These are phyloP conservation scores for Trichophyton benhamiae DNA, from an alignment of 2,329 filamentous ascomycete species.

Conservation along the genomic window DNA sequence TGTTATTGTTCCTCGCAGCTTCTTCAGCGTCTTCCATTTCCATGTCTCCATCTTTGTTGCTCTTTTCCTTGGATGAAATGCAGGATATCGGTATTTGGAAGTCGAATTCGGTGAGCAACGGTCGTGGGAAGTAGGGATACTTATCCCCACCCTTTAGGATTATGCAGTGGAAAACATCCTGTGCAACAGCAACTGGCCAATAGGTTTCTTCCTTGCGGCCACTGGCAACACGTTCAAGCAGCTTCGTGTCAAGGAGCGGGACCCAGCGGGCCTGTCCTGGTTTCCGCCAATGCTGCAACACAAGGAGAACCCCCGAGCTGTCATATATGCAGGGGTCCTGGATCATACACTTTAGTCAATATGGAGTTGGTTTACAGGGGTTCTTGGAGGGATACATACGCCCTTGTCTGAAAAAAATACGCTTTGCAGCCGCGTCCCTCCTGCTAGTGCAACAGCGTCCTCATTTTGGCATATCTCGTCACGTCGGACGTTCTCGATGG, in stretches of 20 bases:
- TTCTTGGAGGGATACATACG: slow-evolving; percentile 38
- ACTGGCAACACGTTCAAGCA: slow-evolving; percentile 65
- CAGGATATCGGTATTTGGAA: slow-evolving; percentile 71
- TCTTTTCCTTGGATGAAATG: slow-evolving; percentile 29
- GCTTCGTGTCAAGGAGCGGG: slow-evolving; percentile 78
- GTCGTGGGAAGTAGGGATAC: slow-evolving; percentile 85
- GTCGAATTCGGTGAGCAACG: slow-evolving; percentile 82
- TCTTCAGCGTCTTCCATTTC: slow-evolving; percentile 25
- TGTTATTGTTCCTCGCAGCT: slow-evolving; percentile 40
- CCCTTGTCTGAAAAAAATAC: slow-evolving; percentile 88
- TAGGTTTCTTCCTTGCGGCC: slow-evolving; percentile 83
- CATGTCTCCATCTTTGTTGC: slow-evolving; percentile 29
- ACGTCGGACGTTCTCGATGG: slow-evolving; percentile 85
- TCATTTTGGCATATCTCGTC: slow-evolving; percentile 93
- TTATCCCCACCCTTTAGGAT: slow-evolving; percentile 92
- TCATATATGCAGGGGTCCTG: slow-evolving; percentile 95
- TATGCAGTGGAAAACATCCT: slow-evolving; percentile 92
- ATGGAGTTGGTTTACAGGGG: neutral
- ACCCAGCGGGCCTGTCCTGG: slow-evolving; percentile 81
- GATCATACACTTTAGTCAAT: slow-evolving; percentile 9
- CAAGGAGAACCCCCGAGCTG: slow-evolving; percentile 74
- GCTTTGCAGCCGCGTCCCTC: slow-evolving; percentile 59
- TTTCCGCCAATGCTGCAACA: slow-evolving; percentile 80
- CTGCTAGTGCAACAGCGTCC: slow-evolving; percentile 74
- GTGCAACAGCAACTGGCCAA: slow-evolving; percentile 88